These are phyloP conservation scores for Forsythia viridissima DNA, from an alignment of 257 asterid species.

Conservation along the genomic window DNA sequence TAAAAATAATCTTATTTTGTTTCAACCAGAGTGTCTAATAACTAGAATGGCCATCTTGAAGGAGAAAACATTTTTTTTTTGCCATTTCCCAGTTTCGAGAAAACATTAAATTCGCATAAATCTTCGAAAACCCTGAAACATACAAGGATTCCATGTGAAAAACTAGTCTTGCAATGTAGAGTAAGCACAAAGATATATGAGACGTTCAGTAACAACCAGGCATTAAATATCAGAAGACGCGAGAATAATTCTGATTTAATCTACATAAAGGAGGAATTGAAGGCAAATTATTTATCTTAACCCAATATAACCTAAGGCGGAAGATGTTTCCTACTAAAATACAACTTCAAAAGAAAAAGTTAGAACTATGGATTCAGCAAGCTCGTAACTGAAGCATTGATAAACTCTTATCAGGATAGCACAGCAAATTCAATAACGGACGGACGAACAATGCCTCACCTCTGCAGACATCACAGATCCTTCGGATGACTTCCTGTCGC, in stretches of 20 bases:
- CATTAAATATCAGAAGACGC: background rate
- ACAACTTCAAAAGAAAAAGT: conserved; percentile 7
- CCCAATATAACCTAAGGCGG: background rate
- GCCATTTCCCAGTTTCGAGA: background rate
- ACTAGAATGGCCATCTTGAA: background rate
- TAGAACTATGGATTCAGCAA: conserved; percentile 5
- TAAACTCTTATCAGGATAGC: conserved; percentile 10
- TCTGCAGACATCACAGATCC: conserved; percentile 47
- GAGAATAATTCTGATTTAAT: conserved; percentile 2
- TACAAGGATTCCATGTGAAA: background rate
- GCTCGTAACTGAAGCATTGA: background rate
- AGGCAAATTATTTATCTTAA: background rate
- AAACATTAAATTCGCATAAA: background rate
- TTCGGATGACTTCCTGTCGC: conserved; percentile 36
- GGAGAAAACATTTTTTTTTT: background rate
- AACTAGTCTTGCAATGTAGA: background rate
- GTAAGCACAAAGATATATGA: background rate
- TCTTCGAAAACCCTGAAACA: background rate
- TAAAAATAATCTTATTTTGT: background rate
- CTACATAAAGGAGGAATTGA: background rate
- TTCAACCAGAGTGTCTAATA: background rate
- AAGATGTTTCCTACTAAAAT: background rate
- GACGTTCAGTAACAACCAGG: background rate
- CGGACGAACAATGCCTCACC: conserved; percentile 47
- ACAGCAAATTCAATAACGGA: background rate